These are phyloP conservation scores for Ganoderma meredithae DNA, from an alignment of 1,284 basidiomycete species.

Conservation along the genomic window DNA sequence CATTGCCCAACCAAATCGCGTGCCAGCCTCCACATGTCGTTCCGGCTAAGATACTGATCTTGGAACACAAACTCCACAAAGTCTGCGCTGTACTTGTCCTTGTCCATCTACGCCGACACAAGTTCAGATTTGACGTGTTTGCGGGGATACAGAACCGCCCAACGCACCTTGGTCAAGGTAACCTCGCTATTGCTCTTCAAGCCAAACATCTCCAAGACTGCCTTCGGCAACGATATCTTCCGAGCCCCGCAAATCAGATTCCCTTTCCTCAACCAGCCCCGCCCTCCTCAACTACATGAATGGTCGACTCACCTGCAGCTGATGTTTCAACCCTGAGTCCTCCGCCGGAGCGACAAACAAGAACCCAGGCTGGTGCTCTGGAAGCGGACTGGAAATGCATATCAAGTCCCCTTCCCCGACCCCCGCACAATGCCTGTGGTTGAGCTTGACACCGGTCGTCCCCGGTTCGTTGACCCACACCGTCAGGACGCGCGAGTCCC, in stretches of 20 bases:
- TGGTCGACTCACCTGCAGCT: conserved; percentile 61
- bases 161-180: conserved; percentile 66
- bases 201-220: conserved; percentile 73
- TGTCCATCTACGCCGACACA: conserved; percentile 63
- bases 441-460: conserved; percentile 63
- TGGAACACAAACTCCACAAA: conserved; percentile 91
- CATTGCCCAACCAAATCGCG: conserved; percentile 83
- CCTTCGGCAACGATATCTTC: conserved; percentile 77
- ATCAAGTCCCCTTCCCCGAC: conserved; percentile 77
- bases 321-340: conserved; percentile 63
- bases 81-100: conserved; percentile 70
- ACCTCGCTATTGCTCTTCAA: conserved; percentile 77
- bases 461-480: conserved; percentile 79
- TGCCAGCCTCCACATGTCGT: conserved; percentile 91
- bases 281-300: neutral
- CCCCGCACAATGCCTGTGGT: conserved; percentile 77
- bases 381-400: conserved; percentile 55
- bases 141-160: neutral
- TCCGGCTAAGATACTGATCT: conserved; percentile 91
- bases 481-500: conserved; percentile 67
- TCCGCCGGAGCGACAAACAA: conserved; percentile 72
- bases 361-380: conserved; percentile 58
- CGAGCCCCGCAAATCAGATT: neutral
- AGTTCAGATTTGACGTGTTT: neutral
- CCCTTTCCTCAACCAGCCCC: neutral